Evolutionary conservation across 1,139 yeast species (phyloP).

Genomic region (Hemisphaericaspora subhashii): DNA sequence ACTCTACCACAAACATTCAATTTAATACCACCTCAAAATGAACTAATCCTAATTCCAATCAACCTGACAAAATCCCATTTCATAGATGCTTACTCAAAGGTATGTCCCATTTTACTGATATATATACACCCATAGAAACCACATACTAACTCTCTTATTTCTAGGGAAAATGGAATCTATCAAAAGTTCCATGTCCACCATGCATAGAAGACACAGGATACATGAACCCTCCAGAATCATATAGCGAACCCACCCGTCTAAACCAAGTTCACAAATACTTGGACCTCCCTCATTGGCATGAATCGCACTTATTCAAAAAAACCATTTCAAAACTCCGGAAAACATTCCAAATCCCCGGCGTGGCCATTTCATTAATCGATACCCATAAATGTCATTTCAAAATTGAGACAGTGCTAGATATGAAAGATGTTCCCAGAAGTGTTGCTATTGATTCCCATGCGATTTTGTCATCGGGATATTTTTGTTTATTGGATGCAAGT

Average conservation of each 20-base stretch:
- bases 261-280: conserved; percentile 43
- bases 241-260: conserved; percentile 42
- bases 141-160: conserved; percentile 16
- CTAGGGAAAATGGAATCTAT: conserved; percentile 56
- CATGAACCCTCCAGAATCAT: conserved; percentile 60
- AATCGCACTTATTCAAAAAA: conserved; percentile 37
- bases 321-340: conserved; percentile 36
- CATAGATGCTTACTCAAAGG: conserved; percentile 57
- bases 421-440: conserved; percentile 51
- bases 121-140: no score
- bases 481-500: conserved; percentile 57
- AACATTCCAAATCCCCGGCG: conserved; percentile 47
- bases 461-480: conserved; percentile 53
- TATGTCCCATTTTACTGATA: conserved; percentile 14
- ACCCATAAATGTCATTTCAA: conserved; percentile 48
- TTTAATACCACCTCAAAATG: conserved; percentile 22
- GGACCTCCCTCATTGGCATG: conserved; percentile 52
- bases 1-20: not conserved
- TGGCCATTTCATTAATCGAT: conserved; percentile 58
- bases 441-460: conserved; percentile 69
- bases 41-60: conserved; percentile 27
- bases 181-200: conserved; percentile 55
- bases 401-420: conserved; percentile 46
- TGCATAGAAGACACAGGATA: conserved; percentile 49
- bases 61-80: conserved; percentile 59